phyloP scores from a whole-genome alignment of 106 monocot genomes.

The Agapanthus africanus region DNA sequence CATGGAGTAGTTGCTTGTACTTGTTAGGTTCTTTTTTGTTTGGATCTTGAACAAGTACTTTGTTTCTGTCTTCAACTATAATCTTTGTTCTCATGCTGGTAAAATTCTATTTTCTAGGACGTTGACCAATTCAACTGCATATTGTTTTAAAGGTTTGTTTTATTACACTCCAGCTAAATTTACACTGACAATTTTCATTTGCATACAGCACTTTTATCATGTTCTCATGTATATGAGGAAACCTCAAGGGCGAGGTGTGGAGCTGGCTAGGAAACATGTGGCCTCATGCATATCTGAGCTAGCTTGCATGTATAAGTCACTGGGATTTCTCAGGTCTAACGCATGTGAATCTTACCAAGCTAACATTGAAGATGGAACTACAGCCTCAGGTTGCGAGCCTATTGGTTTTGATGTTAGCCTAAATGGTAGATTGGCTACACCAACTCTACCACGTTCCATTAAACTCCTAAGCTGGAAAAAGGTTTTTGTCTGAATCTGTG shows the following conservation, averaged over 20 bases:
- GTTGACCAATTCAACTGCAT: not conserved
- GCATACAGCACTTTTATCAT: conserved; percentile 78
- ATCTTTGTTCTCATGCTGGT: not conserved
- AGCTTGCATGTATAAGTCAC: conserved; percentile 42
- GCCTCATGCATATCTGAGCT: conserved; percentile 67
- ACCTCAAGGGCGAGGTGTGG: conserved; percentile 80
- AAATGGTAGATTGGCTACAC: conserved; percentile 66
- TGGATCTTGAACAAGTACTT: not conserved
- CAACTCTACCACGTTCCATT: conserved; percentile 81
- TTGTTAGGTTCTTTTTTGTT: not conserved
- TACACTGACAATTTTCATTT: conserved; percentile 14
- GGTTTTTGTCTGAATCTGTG: too few species aligned
- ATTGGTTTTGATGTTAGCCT: conserved; percentile 88
- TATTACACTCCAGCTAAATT: not conserved
- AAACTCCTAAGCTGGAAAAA: conserved; percentile 71
- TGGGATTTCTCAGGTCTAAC: conserved; percentile 57
- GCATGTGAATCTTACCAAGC: conserved; percentile 24
- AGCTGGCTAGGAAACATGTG: conserved; percentile 85
- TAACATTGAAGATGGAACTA: conserved; percentile 50
- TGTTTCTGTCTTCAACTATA: not conserved
- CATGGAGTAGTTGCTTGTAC: not conserved
- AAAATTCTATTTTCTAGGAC: not conserved
- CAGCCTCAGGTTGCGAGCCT: conserved; percentile 81
- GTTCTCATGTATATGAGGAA: conserved; percentile 67
- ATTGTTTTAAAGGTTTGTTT: not conserved